A percentile compares a stretch with the other conserved stretches of the same genome.
Evolutionary conservation across 2,329 filamentous ascomycete species (phyloP).

Genomic region (Malbranchea cinnamomea): DNA sequence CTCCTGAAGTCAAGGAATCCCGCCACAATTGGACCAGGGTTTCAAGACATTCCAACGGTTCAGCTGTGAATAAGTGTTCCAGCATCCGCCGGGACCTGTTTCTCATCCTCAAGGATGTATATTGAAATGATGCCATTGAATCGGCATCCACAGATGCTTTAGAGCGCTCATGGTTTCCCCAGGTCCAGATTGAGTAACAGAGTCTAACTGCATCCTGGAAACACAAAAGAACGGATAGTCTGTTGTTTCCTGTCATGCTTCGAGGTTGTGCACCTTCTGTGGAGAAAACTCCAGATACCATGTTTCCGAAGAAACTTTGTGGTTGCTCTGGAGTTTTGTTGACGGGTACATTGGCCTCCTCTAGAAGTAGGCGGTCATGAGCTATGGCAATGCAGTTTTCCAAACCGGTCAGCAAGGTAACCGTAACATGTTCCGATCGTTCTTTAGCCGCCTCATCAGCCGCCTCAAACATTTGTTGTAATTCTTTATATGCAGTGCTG

Average conservation of each 20-base stretch:
- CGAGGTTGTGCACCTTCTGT: slow-evolving; percentile 63
- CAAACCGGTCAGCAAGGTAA: slow-evolving; percentile 79
- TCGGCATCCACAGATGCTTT: slow-evolving; percentile 41
- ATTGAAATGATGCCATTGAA: slow-evolving; percentile 69
- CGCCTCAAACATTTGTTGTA: slow-evolving; percentile 38
- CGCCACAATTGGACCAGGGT: slow-evolving; percentile 79
- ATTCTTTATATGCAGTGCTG: slow-evolving; percentile 51
- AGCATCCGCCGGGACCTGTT: slow-evolving; percentile 77
- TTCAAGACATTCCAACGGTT: slow-evolving; percentile 85
- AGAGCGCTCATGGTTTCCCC: slow-evolving; percentile 48
- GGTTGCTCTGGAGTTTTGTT: slow-evolving; percentile 68
- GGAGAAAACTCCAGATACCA: slow-evolving; percentile 82
- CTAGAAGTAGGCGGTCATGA: slow-evolving; percentile 64
- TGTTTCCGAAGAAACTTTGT: slow-evolving; percentile 83
- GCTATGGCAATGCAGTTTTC: slow-evolving; percentile 80
- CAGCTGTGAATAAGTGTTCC: slow-evolving; percentile 83
- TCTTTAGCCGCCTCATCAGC: slow-evolving; percentile 23
- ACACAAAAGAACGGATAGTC: slow-evolving; percentile 83
- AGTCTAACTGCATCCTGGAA: slow-evolving; percentile 92
- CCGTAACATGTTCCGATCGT: slow-evolving; percentile 45
- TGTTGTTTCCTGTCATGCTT: slow-evolving; percentile 77
- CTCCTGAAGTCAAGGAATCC: slow-evolving; percentile 32
- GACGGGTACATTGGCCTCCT: slow-evolving; percentile 54
- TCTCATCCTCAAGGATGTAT: slow-evolving; percentile 80
- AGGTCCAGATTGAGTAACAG: slow-evolving; percentile 89